Conservation (phyloP, 495 filamentous ascomycete species). For the Penicillium ochrochloron region DNA sequence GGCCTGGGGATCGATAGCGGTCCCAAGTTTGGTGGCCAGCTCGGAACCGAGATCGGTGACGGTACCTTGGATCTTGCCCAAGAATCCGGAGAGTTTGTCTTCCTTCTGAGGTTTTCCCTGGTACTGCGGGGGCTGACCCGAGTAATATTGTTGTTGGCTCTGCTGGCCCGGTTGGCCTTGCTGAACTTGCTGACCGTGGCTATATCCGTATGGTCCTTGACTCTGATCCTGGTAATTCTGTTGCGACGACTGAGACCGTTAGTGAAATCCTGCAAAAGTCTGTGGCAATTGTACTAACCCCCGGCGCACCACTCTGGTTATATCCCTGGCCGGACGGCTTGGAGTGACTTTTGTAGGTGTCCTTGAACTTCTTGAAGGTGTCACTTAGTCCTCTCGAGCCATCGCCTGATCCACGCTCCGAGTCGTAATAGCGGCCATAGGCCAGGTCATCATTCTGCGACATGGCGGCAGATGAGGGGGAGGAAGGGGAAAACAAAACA, state of each 20-base stretch:
- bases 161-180: constrained; percentile 8
- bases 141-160: constrained; percentile 13
- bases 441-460: constrained; percentile 56
- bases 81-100: constrained; percentile 54
- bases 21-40: constrained; percentile 54
- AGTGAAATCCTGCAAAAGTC: not conserved
- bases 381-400: constrained; percentile 58
- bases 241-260: not conserved
- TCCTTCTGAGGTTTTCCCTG: constrained; percentile 44
- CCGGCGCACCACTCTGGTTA: constrained; percentile 25
- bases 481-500: not conserved
- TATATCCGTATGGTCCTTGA: constrained; percentile 23
- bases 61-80: constrained; percentile 60
- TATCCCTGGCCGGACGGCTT: constrained; percentile 24
- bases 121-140: constrained; percentile 26
- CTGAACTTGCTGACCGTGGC: constrained; percentile 12
- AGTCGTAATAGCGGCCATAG: constrained; percentile 58
- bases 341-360: constrained; percentile 47
- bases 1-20: constrained; percentile 54
- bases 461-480: constrained; percentile 32
- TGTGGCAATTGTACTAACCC: constrained; percentile 8
- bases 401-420: constrained; percentile 35
- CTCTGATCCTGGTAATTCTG: constrained; percentile 23
- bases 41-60: constrained; percentile 57
- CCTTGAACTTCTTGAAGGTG: constrained; percentile 54